Base-by-base conservation (phyloP, 306 rosid species). In the Quercus cerris region DNA sequence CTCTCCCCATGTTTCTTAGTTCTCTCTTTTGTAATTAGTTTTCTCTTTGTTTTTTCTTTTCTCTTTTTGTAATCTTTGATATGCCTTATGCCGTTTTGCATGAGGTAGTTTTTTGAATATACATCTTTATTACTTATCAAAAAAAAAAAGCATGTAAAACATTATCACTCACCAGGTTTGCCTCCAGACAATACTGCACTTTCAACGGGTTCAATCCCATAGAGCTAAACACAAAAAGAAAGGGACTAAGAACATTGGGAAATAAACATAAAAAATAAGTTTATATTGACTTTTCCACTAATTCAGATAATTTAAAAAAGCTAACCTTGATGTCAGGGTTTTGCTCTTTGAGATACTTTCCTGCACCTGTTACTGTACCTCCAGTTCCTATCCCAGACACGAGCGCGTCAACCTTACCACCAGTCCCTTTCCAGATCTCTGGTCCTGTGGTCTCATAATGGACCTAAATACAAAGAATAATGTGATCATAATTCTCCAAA, bases 341-440 rank as follows among this genome's bases (percentile, higher is more conserved):
- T 73, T 94, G 89, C 81, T 94, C 98, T 86, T 88, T 92, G 76
- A 94, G 90, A 83, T 88, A 94, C 81, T 85, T 92, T 80, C 98
- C 98, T 38, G 87, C 91, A 70, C 97, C 98, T 17, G 98, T 90
- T 78, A 92, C 12, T 6, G 98, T 94, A 66, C 98, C 98, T 69
- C 98, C 98, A 20, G 98, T 94, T 77, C 98, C 97, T 78, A 92
- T 92, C 75, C 97, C 98, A 33, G 98, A 92, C 80, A 94, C 93
- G 77, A 94, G 69, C n/a, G 91, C 94, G 59, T 92, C 97, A n/a
- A 91, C 87, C 85, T 94, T 91, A 28, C 91, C 94, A 69, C 77
- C 80, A 1, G 97, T 76, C 75, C 93, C 84, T 78, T 83, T 87
- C 98, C 98, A 94, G n/a, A 94, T 88, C 88, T 94, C 98, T 30